Evolutionary conservation across 768 basidiomycete genomes (phyloP), one percentile per base, ranked within the genome.

Genomic region (Suillus discolor): DNA sequence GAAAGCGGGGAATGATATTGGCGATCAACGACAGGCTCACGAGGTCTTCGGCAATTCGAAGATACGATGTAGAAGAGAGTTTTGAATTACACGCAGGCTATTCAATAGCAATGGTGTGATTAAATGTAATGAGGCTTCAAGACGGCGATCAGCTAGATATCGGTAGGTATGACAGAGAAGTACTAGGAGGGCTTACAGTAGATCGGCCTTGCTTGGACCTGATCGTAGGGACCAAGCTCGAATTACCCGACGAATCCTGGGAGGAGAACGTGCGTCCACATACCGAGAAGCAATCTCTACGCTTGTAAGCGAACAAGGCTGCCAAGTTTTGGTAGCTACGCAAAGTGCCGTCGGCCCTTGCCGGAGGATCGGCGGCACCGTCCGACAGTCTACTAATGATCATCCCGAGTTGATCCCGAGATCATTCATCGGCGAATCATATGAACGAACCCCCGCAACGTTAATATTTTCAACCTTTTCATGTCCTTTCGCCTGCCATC

Each of bases 1-100:
- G 54, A 55, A 55, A 55, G 53, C 53, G 53, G 53, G 28, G 51
- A 53, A 31, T 54, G 12, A 34, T 54, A 54, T 54, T 18, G 18
- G 54, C 54, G 31, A 55, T 55, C 54, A 13, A 9, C 12, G 18
- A 55, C 31, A 34, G 11, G 11, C 54, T 55, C 54, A 54, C 31
- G 54, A 34, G 54, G 31, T 55, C 54, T 20, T 55, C 20, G 31
- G 6, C 2, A 34, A 55, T 55, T 34, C 11, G 31, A 55, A 54
- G 28, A 54, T 54, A 54, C 53, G 25, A 54, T 9, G 16, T 9
- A 54, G 25, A 53, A 15, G n/a, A 25, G 51, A 51, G 49, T 51
- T 51, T 25, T 28, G 23, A 51, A 25, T 51, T 51, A 28, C 51
- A 28, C 9, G 28, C 16, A 51, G 7, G 8, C 7, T 28, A 28